Conservation (phyloP, 2,329 filamentous ascomycete species). For the Nannizziopsis arthrosporioides region DNA sequence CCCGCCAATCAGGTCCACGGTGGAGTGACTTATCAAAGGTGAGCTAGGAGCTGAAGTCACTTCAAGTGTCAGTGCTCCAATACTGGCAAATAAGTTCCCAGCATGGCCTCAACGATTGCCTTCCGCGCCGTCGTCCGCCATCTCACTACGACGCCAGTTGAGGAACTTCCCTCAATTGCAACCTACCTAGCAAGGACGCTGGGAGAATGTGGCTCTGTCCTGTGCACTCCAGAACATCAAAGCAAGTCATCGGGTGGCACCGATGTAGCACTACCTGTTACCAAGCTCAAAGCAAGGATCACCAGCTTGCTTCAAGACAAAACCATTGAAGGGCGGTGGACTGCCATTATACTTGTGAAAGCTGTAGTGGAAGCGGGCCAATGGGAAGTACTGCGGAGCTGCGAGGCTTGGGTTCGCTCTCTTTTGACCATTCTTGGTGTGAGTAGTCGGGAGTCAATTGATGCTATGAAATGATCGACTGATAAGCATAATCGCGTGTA, state of each 20-base stretch:
- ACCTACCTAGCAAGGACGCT: constrained; percentile 53
- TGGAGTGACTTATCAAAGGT: no score
- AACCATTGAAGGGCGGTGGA: constrained; percentile 61
- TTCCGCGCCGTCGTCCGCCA: constrained; percentile 36
- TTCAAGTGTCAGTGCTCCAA: no score
- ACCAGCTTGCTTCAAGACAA: constrained; percentile 68
- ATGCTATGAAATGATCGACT: background rate
- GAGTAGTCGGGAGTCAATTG: constrained; percentile 16
- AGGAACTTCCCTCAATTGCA: constrained; percentile 61
- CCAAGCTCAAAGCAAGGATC: constrained; percentile 70
- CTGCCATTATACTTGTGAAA: constrained; percentile 68
- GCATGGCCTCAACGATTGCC: constrained; percentile 25
- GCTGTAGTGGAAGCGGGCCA: constrained; percentile 70
- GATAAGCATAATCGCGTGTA: constrained; percentile 24
- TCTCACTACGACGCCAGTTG: constrained; percentile 58
- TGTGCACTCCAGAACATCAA: constrained; percentile 51
- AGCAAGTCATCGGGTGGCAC: constrained; percentile 50
- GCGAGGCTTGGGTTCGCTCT: constrained; percentile 64
- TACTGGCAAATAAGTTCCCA: background rate
- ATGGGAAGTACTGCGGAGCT: constrained; percentile 65
- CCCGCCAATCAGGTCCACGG: no score
- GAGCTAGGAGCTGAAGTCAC: no score
- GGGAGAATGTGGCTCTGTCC: constrained; percentile 43
- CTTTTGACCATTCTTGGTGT: constrained; percentile 64
- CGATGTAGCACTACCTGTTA: constrained; percentile 58